These are phyloP conservation scores for Erythrobasidium hasegawianum DNA, from an alignment of 1,284 basidiomycete genomes.

Conservation along the genomic window DNA sequence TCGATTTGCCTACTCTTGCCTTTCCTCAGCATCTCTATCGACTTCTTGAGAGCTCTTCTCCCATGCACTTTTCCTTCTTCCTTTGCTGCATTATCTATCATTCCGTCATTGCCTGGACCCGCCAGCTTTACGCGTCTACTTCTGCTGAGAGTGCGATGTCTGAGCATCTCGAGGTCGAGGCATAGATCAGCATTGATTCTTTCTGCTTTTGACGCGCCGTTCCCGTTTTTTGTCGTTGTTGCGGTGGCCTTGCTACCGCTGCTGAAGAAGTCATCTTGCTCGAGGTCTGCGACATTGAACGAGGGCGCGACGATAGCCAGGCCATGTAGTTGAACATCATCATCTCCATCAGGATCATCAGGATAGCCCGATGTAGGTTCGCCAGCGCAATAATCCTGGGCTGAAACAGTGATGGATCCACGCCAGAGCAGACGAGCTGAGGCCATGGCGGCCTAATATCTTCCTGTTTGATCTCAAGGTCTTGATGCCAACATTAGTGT, in stretches of 20 bases:
- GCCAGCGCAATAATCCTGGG: no score
- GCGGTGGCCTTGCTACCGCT: conserved; percentile 19
- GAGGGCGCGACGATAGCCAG: conserved; percentile 27
- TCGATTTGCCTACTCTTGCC: conserved; percentile 12
- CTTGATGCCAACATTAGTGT: background rate
- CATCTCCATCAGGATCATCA: background rate
- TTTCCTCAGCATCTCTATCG: conserved; percentile 33
- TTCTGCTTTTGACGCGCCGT: background rate
- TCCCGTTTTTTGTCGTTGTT: no score
- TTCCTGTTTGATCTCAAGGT: background rate
- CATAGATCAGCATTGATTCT: conserved; percentile 26
- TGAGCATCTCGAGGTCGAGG: conserved; percentile 33
- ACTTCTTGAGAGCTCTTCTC: conserved; percentile 28
- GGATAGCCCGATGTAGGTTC: no score
- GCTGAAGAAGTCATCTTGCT: conserved; percentile 29
- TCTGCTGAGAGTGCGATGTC: conserved; percentile 13
- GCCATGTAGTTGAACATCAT: conserved; percentile 11
- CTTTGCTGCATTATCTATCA: background rate
- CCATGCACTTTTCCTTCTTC: conserved; percentile 8
- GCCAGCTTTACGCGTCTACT: conserved; percentile 18
- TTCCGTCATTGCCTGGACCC: background rate
- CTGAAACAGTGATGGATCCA: conserved; percentile 10
- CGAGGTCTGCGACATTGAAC: conserved; percentile 15
- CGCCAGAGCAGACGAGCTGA: conserved; percentile 31
- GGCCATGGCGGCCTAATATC: background rate